Percentiles rank a stretch among this genome's conserved stretches.
phyloP scores from a whole-genome alignment of 2,329 filamentous ascomycete genomes.

The Drechmeria coniospora region DNA sequence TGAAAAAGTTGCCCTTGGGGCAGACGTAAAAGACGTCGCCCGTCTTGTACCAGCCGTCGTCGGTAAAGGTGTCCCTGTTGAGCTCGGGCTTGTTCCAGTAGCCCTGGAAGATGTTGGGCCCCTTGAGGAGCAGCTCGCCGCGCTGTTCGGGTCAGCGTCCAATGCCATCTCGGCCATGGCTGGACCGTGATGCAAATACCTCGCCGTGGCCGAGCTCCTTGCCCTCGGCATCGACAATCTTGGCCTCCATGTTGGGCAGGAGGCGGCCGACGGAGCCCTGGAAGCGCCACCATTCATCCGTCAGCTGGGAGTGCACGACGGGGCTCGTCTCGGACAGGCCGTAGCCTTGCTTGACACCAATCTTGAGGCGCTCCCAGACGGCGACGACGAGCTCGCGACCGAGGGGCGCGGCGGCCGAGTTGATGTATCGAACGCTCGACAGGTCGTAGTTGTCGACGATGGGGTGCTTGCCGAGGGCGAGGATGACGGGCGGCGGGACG shows the following conservation, averaged over 20 bases:
- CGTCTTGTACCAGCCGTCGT: slow-evolving; percentile 78
- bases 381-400: slow-evolving; percentile 65
- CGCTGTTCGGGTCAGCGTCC: slow-evolving; percentile 9
- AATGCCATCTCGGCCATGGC: no score
- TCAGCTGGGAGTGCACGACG: slow-evolving; percentile 56
- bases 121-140: slow-evolving; percentile 64
- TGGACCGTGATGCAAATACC: no score
- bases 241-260: slow-evolving; percentile 64
- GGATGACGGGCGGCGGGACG: slow-evolving; percentile 70
- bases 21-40: slow-evolving; percentile 77
- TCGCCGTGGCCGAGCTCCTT: slow-evolving; percentile 38
- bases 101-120: slow-evolving; percentile 66
- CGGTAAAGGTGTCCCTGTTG: slow-evolving; percentile 54
- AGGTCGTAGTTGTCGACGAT: slow-evolving; percentile 69
- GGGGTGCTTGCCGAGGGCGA: slow-evolving; percentile 68
- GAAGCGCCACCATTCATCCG: slow-evolving; percentile 60
- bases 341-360: slow-evolving; percentile 85
- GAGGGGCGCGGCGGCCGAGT: slow-evolving; percentile 74
- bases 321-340: slow-evolving; percentile 80
- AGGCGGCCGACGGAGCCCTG: slow-evolving; percentile 69
- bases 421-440: slow-evolving; percentile 64
- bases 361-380: slow-evolving; percentile 56
- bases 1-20: slow-evolving; percentile 66
- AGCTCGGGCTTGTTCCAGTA: slow-evolving; percentile 62
- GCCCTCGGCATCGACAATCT: slow-evolving; percentile 54